Base-by-base conservation (phyloP, 2,329 filamentous ascomycete species). In the Fusarium xyrophilum region DNA sequence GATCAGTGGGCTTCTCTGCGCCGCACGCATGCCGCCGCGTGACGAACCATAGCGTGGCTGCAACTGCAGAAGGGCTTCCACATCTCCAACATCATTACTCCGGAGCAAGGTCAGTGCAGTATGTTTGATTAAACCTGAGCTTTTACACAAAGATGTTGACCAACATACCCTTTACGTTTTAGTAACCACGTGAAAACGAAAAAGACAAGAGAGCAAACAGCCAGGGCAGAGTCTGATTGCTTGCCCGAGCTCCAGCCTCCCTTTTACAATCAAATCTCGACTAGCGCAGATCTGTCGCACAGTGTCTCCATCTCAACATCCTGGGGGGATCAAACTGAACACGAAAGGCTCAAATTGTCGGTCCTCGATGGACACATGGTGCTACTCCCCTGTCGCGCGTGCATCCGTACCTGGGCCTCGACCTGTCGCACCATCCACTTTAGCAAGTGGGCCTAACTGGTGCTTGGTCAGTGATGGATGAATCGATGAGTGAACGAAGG, bases 241-340 rank as follows among this genome's bases (percentile, higher is more conserved):
- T 60, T 43, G 40, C 48, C 63, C 56, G 46, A 50, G 30, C 46
- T 64, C 60, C 63, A 72, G 56, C 62, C 64, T 71, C 60, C 66
- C 46, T 64, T 74, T 70, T 65, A 50, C 65, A 74, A 71, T 74
- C 71, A 71, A 73, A 73, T 73, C 58, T 73, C 70, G 67, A 60
- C 61, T 73, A 73, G 71, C 69, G 72, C 48, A 74, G 69, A 73
- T 73, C 72, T 74, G 71, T 74, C 50, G 68, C 72, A 73, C 72
- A 70, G 66, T 74, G 65, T 66, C 47, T 58, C 61, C 59, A 33
- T 60, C 54, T 47, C 58, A 56, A 52, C 35, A 51, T 64, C 42
- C 60, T 68, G 38, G 66, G 38, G 66, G 56, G 68, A 71, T 64
- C 59, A 60, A 73, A 71, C 65, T 73, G 69, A 73, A 73, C 71